phyloP scores from a whole-genome alignment of 768 basidiomycete genomes.

The Tylopilus plumbeoviolaceoides region DNA sequence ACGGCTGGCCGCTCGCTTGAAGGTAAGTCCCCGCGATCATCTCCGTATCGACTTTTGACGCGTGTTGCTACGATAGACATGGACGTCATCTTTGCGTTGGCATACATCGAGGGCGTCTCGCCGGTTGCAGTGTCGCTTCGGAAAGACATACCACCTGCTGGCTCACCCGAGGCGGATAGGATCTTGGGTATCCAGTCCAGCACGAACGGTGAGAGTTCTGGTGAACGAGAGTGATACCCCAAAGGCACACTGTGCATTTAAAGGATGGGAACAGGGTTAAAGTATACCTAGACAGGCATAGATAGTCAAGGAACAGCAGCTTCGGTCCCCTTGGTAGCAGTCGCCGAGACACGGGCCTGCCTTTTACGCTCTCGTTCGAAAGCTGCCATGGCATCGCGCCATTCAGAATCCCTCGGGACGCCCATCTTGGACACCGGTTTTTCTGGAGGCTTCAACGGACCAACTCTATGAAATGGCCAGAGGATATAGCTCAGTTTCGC shows the following conservation, averaged over 20 bases:
- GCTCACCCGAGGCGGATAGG: constrained; percentile 41
- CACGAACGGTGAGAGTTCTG: constrained; percentile 1
- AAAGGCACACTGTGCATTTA: neutral
- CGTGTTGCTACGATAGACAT: constrained; percentile 28
- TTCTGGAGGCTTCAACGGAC: constrained; percentile 29
- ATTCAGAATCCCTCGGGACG: constrained; percentile 18
- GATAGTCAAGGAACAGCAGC: constrained; percentile 1
- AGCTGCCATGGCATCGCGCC: constrained; percentile 29
- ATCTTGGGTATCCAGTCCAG: constrained; percentile 35
- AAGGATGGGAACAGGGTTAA: neutral
- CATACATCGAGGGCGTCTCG: constrained; percentile 42
- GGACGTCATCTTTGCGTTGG: constrained; percentile 46
- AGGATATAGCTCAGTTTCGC: constrained; percentile 47
- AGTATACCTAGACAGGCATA: neutral
- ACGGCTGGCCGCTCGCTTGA: constrained; percentile 57
- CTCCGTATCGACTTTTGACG: neutral
- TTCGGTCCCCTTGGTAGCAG: neutral
- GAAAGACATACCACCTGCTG: constrained; percentile 42
- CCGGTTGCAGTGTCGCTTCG: constrained; percentile 41
- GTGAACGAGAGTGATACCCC: neutral
- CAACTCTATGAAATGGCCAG: constrained; percentile 51
- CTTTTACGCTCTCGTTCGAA: constrained; percentile 29
- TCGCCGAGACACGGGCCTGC: constrained; percentile 18
- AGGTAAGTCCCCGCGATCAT: constrained; percentile 27
- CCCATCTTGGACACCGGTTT: constrained; percentile 16